A percentile compares a stretch with the other conserved stretches of the same genome.
phyloP scores from a whole-genome alignment of 768 basidiomycete species.

The Daedaleopsis sinensis region DNA sequence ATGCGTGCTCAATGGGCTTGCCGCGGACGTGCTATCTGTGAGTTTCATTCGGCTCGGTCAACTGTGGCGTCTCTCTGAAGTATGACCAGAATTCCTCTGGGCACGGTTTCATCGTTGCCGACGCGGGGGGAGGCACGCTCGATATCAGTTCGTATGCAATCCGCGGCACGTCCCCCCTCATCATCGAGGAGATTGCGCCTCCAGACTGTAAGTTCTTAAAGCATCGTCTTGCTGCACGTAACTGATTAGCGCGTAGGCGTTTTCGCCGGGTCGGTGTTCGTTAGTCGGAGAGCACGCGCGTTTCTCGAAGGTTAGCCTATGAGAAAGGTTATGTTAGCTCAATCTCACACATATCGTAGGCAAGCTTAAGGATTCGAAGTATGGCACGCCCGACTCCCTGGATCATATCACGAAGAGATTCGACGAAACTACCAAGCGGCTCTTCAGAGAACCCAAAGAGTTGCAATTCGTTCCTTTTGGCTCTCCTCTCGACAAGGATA shows the following conservation, averaged over 20 bases:
- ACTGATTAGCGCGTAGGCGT: constrained; percentile 50
- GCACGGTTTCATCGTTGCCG: constrained; percentile 78
- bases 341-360: constrained; percentile 42
- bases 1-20: constrained; percentile 76
- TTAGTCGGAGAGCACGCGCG: constrained; percentile 71
- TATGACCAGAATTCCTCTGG: constrained; percentile 64
- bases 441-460: constrained; percentile 71
- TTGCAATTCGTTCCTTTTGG: constrained; percentile 77
- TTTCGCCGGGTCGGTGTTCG: constrained; percentile 84
- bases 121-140: constrained; percentile 81
- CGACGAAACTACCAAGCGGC: constrained; percentile 80
- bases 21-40: constrained; percentile 73
- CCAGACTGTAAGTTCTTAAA: constrained; percentile 63
- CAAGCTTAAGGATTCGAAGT: constrained; percentile 73
- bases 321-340: not conserved
- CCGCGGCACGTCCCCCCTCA: constrained; percentile 65
- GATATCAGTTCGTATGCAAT: constrained; percentile 84
- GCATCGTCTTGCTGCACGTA: not conserved
- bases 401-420: constrained; percentile 82
- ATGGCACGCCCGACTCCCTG: constrained; percentile 68
- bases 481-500: constrained; percentile 77
- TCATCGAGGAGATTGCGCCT: constrained; percentile 83
- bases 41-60: not conserved
- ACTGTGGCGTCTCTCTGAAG: constrained; percentile 4
- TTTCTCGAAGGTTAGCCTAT: constrained; percentile 63